A percentile compares a stretch with the other conserved stretches of the same genome.
Conservation (phyloP, 192 early-diverging fungal genomes). For the Dissophora globulifera region DNA sequence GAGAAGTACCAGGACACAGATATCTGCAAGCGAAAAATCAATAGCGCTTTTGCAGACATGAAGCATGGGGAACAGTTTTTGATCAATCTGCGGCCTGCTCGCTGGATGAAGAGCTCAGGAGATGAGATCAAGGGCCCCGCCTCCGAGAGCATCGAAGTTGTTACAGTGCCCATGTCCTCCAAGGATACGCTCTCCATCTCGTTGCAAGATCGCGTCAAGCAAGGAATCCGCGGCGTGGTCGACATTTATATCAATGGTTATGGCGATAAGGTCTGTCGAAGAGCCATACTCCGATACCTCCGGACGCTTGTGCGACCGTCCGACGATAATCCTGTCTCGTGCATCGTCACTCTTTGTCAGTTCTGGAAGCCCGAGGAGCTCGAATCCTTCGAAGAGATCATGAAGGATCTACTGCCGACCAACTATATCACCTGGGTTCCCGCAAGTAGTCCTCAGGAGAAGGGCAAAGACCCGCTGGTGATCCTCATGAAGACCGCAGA, state of each 20-base stretch:
- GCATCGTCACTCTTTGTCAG: background rate
- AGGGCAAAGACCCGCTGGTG: background rate
- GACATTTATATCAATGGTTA: background rate
- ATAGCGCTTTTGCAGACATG: background rate
- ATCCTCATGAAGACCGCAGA: background rate
- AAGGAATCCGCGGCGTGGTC: background rate
- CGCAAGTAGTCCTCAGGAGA: background rate
- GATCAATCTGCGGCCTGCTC: too few species aligned
- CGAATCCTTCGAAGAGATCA: background rate
- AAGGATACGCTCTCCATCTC: background rate
- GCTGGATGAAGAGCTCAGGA: too few species aligned
- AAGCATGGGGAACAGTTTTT: background rate
- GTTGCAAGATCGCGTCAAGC: background rate
- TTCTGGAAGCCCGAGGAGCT: background rate
- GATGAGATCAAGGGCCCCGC: too few species aligned
- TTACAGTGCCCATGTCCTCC: background rate
- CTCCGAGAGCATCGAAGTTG: too few species aligned
- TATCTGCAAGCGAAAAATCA: background rate
- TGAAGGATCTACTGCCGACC: background rate
- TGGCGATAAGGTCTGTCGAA: background rate
- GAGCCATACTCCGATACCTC: background rate
- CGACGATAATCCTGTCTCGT: background rate
- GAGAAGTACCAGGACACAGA: too few species aligned
- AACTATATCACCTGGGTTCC: constrained; percentile 25
- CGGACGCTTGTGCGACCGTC: background rate